Base-by-base conservation (phyloP, 1,284 basidiomycete genomes). In the Pascua guehoae region DNA sequence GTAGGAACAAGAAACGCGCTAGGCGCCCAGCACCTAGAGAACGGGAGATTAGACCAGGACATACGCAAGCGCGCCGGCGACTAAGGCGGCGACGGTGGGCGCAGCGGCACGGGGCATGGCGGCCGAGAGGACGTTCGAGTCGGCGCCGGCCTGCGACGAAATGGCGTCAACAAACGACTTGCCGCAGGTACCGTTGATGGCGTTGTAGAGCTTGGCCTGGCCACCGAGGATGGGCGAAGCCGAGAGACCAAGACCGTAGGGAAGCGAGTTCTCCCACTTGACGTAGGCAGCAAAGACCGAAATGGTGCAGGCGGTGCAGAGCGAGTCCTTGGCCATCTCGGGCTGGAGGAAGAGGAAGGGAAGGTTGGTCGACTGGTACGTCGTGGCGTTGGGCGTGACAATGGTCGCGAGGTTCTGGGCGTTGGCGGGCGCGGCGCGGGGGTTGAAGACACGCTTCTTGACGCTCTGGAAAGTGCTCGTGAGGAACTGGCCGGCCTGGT, bases 241-340 rank as follows among this genome's bases (percentile, higher is more conserved):
- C 59, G 63, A 54, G 46, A 94, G 68, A 56, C 91, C 91, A 37
- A 87, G 83, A 5, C 81, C 88, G 74, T 92, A 94, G 1, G 86
- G 85, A 47, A 80, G 77, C 58, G 76, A 72, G 47, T 84, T 82
- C 78, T 92, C 88, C 76, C 84, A 93, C 60, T 79, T 76, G 75
- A 90, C 85, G 81, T 88, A 96, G 9, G 85, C 64, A 8, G 84
- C 82, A 64, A 95, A 71, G 72, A 91, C 78, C 64, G 82, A 82
- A 70, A 87, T 84, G 15, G 89, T 86, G 85, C 92, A 96, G 5
- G 86, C 68, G 2, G 83, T 86, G 85, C 92, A 96, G 54, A 94
- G 85, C 41, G 78, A 56, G 43, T 74, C 68, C 39, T 80, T 75
- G 49, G 81, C 41, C 72, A 84, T 79, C 63, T 70, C 64, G 46